Conservation (phyloP, 1,284 basidiomycete species). For the Rhodofomes roseus region DNA sequence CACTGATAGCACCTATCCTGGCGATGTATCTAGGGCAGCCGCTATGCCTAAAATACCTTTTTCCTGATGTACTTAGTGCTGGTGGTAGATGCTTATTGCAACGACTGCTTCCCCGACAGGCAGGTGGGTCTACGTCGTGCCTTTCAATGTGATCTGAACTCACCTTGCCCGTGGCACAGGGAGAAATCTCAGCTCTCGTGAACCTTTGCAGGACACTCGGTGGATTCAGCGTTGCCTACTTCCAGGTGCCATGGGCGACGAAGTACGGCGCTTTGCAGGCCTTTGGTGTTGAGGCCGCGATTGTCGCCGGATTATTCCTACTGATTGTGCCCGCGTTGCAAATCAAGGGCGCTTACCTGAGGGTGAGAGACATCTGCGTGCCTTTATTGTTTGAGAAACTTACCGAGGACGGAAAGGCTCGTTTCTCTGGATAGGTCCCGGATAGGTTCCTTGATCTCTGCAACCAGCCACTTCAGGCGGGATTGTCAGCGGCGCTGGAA, state of each 20-base stretch:
- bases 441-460: too few species aligned
- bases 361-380: constrained; percentile 26
- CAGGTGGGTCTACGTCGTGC: constrained; percentile 29
- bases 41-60: too few species aligned
- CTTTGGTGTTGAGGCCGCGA: constrained; percentile 58
- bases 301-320: constrained; percentile 50
- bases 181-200: constrained; percentile 57
- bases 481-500: too few species aligned
- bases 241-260: constrained; percentile 57
- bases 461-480: too few species aligned
- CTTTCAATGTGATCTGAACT: background rate
- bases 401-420: background rate
- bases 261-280: constrained; percentile 53
- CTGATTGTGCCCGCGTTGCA: constrained; percentile 50
- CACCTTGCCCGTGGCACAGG: too few species aligned
- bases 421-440: background rate
- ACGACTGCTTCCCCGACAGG: constrained; percentile 46
- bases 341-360: constrained; percentile 39
- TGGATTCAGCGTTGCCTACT: constrained; percentile 62
- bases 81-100: constrained; percentile 46
- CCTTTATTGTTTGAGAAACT: background rate
- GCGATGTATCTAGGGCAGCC: too few species aligned
- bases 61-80: background rate
- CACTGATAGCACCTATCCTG: too few species aligned
- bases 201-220: constrained; percentile 57